Conservation (phyloP, 2,329 filamentous ascomycete species). For the Alternaria ethzedia region DNA sequence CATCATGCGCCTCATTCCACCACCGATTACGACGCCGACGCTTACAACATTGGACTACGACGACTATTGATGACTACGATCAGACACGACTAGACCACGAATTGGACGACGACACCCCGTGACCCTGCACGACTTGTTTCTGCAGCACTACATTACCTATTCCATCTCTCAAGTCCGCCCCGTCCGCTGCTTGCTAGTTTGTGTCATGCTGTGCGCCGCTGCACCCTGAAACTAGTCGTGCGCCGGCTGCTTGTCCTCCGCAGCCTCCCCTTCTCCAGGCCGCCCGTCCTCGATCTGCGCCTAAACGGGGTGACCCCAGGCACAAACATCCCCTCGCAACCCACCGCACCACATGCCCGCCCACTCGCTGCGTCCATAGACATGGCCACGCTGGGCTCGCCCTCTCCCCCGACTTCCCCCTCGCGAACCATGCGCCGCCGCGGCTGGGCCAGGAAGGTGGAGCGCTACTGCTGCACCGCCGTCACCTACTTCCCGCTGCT, state of each 20-base stretch:
- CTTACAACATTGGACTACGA: not conserved
- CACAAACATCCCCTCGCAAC: conserved; percentile 11
- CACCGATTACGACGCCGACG: not conserved
- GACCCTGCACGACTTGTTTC: not conserved
- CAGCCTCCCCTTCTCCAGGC: conserved; percentile 12
- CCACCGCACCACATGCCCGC: conserved; percentile 34
- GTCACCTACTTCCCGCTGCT: conserved; percentile 83
- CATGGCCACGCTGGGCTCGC: conserved; percentile 50
- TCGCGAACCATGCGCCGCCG: conserved; percentile 47
- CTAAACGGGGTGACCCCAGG: conserved; percentile 11
- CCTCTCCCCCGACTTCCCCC: conserved; percentile 48
- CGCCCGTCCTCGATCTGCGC: conserved; percentile 3
- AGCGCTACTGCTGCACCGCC: conserved; percentile 82
- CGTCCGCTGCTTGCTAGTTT: conserved; percentile 2
- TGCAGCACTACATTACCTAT: not conserved
- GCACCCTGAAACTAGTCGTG: conserved; percentile 37
- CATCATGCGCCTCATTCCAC: not conserved
- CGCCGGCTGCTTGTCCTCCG: conserved; percentile 14
- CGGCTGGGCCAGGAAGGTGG: conserved; percentile 70
- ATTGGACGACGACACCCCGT: not conserved
- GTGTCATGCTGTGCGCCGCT: conserved; percentile 24
- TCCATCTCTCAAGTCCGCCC: not conserved
- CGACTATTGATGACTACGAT: not conserved
- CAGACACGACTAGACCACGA: not conserved
- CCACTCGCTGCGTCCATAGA: conserved; percentile 15